Base-by-base conservation (phyloP, 2,329 filamentous ascomycete species). In the Ascochyta rabiei region DNA sequence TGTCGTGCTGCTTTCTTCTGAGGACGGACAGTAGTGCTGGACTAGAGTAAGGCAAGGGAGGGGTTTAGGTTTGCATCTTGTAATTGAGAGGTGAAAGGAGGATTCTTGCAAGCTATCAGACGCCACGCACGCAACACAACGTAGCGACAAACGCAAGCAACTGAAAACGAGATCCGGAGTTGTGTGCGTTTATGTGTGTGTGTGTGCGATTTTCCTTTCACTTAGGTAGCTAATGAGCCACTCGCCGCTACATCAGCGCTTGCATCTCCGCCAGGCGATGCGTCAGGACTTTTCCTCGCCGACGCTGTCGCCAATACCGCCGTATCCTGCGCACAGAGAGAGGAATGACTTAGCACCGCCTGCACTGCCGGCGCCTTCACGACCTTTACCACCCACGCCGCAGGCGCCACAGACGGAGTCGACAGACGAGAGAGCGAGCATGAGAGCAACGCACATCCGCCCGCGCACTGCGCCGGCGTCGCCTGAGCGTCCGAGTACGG, bases 381-480 rank as follows among this genome's bases (percentile, higher is more conserved):
- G 16, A 21, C 33, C 43, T 18, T 31, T 38, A 31, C 50, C 49
- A 23, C 42, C 50, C 3, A 35, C 50, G 28, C 50, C 50, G 37
- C 31, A 26, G 16, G 12, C 39, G 19, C 18, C 26, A 8, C n/a
- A 15, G n/a, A 33, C 9, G 26, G 28, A 26, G 19, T 7, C 16
- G 16, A n/a, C 33, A n/a, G 24, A 7, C 5, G 24, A 42, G 16
- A n/a, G 12, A 13, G 13, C 18, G 18, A 51, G 13, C 7, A 67
- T 67, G 64, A 33, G 39, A n/a, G 18, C 59, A 23, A 62, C 60
- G 10, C 56, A 59, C 42, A 47, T 68, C 43, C 54, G 48, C n/a
- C 59, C 64, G 13, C 59, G 59, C 48, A 51, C 61, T 19, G 30
- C 54, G 2, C 40, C 60, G 10, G 24, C 51, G 13, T 47, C 43